These are phyloP conservation scores for Stephania cephalantha DNA, from an alignment of 164 flowering plant species.

Conservation along the genomic window DNA sequence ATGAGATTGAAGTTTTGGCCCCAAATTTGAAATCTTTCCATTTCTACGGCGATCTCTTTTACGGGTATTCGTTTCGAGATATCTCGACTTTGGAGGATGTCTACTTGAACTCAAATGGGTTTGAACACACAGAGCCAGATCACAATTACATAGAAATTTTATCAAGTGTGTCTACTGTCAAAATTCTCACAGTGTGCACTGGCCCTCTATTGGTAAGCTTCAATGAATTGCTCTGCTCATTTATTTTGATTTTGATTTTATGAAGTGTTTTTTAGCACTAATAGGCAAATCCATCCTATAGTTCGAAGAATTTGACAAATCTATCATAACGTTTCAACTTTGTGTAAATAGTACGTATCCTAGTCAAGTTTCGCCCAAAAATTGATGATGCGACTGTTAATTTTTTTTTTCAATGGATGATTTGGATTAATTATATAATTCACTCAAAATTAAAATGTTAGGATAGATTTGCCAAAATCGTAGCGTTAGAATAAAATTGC, in stretches of 20 bases:
- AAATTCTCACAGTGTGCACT: constrained; percentile 6
- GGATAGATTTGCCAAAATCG: no score
- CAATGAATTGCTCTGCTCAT: neutral
- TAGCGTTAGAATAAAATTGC: no score
- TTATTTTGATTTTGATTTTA: neutral
- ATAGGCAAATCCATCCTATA: no score
- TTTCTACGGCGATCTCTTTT: neutral
- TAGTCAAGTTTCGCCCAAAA: no score
- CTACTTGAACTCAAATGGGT: neutral
- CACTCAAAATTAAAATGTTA: no score
- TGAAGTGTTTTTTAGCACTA: neutral
- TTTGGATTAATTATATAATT: no score
- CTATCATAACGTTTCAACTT: no score
- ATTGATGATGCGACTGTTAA: no score
- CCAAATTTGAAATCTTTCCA: constrained; percentile 7
- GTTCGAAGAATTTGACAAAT: no score
- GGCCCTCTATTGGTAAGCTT: neutral
- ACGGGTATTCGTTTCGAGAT: neutral
- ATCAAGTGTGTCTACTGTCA: constrained; percentile 1
- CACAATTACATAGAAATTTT: constrained; percentile 1
- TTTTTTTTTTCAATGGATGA: no score
- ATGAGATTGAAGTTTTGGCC: neutral
- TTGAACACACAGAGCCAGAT: neutral
- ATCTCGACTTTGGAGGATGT: neutral
- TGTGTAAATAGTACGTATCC: no score